Evolutionary conservation across 2,329 filamentous ascomycete genomes (phyloP).

Genomic region (Cryoendolithus antarcticus): DNA sequence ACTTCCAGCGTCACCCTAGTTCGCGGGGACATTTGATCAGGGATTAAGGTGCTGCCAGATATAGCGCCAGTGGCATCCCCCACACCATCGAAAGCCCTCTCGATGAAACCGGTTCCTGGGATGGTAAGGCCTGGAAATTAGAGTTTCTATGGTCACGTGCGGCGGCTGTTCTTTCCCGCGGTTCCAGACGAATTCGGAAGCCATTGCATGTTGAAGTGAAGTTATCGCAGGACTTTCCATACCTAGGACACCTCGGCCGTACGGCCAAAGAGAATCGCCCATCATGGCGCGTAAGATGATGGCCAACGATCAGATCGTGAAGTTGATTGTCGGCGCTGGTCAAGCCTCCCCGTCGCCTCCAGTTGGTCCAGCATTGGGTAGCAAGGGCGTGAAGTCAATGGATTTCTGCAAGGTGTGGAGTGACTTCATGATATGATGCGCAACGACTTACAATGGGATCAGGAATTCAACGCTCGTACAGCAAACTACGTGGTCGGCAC

Average conservation of each 20-base stretch:
- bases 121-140: no score
- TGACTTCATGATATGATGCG: slow-evolving; percentile 2
- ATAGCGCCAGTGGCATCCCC: no score
- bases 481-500: slow-evolving; percentile 70
- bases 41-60: no score
- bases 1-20: no score
- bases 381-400: slow-evolving; percentile 97
- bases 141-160: no score
- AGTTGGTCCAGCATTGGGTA: slow-evolving; percentile 89
- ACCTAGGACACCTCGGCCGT: background rate
- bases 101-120: no score
- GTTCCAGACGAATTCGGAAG: no score
- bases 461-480: slow-evolving; percentile 97
- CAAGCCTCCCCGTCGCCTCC: slow-evolving; percentile 91
- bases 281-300: slow-evolving; percentile 41
- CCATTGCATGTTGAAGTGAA: background rate
- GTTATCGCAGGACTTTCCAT: no score
- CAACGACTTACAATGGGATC: slow-evolving; percentile 4
- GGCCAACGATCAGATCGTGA: slow-evolving; percentile 65
- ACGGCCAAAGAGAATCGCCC: no score
- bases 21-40: no score
- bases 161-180: no score
- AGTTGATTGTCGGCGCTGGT: slow-evolving; percentile 92
- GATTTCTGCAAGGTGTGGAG: slow-evolving; percentile 86
- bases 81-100: no score